Evolutionary conservation across 495 filamentous ascomycete species (phyloP), one percentile per base, ranked within the genome.

Genomic region (Hypoxylon lienhwacheense): DNA sequence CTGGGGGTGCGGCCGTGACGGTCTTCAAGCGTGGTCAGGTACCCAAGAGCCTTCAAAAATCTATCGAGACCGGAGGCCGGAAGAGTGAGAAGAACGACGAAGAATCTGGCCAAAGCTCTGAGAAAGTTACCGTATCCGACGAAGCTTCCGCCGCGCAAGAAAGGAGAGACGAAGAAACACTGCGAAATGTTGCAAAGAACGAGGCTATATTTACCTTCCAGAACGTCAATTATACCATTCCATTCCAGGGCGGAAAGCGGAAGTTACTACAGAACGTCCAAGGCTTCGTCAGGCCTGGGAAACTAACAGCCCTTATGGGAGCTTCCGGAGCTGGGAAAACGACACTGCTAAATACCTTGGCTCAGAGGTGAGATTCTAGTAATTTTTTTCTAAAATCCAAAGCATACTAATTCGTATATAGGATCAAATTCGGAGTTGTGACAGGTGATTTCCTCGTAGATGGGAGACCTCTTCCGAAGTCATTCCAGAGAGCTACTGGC

Each of bases 401-500:
- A 16, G 1, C 4, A 22, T 36, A 28, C 53, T 63, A 26, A 58
- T 10, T 10, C 1, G 4, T 28, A 6, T 41, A 1, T 25, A 64
- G 61, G 28, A 58, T 58, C 21, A 61, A 53, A 0, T 54, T 61
- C 21, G 59, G 59, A 17, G 54, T 64, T 2, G 53, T 66, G 86
- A 41, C 78, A 71, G 39, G 88, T 82, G 17, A 80, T 83, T 48
- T 88, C 75, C 68, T 88, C 0, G 81, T 91, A 2, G 82, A 89
- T 53, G 88, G 86, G 4, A 76, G 77, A 22, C 78, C 74, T 36
- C 78, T 82, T 14, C 84, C 88, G 56, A 76, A 76, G 16, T 85
- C 83, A 1, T 90, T 90, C 71, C 86, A 88, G 58, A 81, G 88
- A 6, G 88, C 88, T 67, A 90, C 87, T 3, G 88, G 88, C n/a